Base-by-base conservation (phyloP, 2,329 filamentous ascomycete species). In the Fusarium circinatum region DNA sequence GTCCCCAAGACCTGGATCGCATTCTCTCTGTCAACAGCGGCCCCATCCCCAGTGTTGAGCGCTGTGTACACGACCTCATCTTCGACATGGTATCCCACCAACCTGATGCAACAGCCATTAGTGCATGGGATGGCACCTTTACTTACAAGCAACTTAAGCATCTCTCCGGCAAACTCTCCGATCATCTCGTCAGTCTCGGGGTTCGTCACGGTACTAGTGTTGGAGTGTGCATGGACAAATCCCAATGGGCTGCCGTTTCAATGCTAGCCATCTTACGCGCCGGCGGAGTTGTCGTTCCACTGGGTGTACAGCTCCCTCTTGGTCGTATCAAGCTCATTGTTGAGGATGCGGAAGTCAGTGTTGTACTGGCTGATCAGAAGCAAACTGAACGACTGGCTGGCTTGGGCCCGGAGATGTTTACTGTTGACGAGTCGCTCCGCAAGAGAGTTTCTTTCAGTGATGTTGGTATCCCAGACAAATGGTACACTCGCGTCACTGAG, bases 211-310 rank as follows among this genome's bases (percentile, higher is more conserved):
- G 26, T 1, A 30, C 44, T 13, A 51, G 42, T 2, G 62, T 65
- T 2, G 62, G 62, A 5, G 30, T 65, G 1, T 65, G 62, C 20
- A 52, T 65, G 62, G 38, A 65, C 13, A 65, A 65, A n/a, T 65
- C 56, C 0, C 56, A n/a, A 18, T 60, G 39, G 62, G 36, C 30
- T 15, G 41, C 55, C 10, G 18, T 58, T 17, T 58, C 45, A 5
- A 45, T 62, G 45, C 56, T 65, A 1, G 56, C 56, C 11, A 62
- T 65, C 24, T 11, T 65, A 20, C 45, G 57, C 8, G 45, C 62
- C 12, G 62, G 62, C 2, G 62, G 62, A 22, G 30, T 47, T 18
- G 62, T 65, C 7, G 45, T 65, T 15, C 45, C 56, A 1, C 34
- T 65, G 6, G 62, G 62, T 0, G 38, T 38, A 0, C 44, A 62